Conservation (phyloP, 306 rosid species). For the Rubus idaeus region DNA sequence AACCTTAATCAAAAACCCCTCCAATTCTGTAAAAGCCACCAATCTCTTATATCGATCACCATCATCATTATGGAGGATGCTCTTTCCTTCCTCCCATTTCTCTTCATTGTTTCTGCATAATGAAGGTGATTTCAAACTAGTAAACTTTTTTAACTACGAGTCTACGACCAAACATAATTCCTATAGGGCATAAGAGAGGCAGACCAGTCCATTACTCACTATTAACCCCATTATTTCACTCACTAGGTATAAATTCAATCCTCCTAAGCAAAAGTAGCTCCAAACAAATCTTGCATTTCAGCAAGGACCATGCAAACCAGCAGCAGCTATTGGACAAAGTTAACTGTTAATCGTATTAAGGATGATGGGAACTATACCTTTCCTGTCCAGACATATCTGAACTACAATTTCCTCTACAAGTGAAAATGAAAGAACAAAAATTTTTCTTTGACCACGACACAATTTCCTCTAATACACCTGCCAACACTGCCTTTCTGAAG, state of each 20-base stretch:
- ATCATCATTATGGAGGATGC: too few relatives aligned
- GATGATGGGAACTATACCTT: constrained; percentile 12
- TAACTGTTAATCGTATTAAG: background rate
- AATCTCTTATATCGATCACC: too few relatives aligned
- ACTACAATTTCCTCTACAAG: constrained; percentile 11
- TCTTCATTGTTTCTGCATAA: too few relatives aligned
- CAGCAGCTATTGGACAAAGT: background rate
- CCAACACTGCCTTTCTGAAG: background rate
- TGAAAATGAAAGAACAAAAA: background rate
- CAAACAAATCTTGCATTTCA: background rate
- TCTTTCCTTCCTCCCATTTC: too few relatives aligned
- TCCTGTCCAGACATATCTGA: constrained; percentile 7
- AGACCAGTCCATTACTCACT: background rate
- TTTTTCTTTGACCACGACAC: background rate
- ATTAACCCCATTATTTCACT: background rate
- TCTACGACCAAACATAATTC: too few relatives aligned
- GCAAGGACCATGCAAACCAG: background rate
- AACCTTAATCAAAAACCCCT: too few relatives aligned
- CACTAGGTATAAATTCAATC: background rate
- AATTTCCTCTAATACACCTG: constrained; percentile 12
- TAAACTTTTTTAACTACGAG: too few relatives aligned
- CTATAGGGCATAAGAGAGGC: too few relatives aligned
- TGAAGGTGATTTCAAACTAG: background rate
- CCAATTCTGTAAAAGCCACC: too few relatives aligned
- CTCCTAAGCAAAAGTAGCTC: background rate